These are phyloP conservation scores for Candida neerlandica DNA, from an alignment of 1,139 yeast species.

Conservation along the genomic window DNA sequence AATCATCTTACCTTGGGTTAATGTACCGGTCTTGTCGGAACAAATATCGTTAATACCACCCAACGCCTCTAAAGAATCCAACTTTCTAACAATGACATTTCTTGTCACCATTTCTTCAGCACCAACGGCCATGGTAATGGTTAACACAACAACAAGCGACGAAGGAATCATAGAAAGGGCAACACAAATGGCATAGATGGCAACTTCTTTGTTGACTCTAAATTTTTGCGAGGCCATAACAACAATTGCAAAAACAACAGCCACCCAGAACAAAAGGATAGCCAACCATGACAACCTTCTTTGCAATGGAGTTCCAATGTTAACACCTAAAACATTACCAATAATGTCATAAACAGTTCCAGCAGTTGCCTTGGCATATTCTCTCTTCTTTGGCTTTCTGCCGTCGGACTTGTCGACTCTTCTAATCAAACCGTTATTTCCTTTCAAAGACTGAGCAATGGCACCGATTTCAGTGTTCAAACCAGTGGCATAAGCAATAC, in stretches of 20 bases:
- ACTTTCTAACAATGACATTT: constrained; percentile 74
- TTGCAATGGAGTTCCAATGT: constrained; percentile 77
- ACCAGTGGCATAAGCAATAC: constrained; percentile 69
- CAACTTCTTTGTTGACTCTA: constrained; percentile 67
- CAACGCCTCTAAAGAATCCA: constrained; percentile 77
- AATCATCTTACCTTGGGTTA: constrained; percentile 81
- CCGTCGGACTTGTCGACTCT: constrained; percentile 26
- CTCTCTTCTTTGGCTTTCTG: constrained; percentile 31
- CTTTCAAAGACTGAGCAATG: constrained; percentile 69
- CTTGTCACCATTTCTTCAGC: constrained; percentile 75
- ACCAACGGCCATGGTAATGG: constrained; percentile 89
- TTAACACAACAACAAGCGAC: constrained; percentile 75
- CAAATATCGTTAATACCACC: constrained; percentile 84
- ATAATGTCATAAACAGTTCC: constrained; percentile 44
- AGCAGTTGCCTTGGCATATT: constrained; percentile 46
- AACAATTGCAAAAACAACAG: constrained; percentile 74
- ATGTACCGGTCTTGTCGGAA: constrained; percentile 54
- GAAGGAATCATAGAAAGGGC: constrained; percentile 87
- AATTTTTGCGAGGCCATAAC: constrained; percentile 81
- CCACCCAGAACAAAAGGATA: constrained; percentile 64
- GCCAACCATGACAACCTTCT: constrained; percentile 72
- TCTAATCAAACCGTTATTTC: constrained; percentile 16
- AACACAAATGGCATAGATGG: constrained; percentile 83
- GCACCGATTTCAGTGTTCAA: constrained; percentile 75
- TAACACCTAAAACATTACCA: constrained; percentile 74